phyloP scores from a whole-genome alignment of 495 filamentous ascomycete species.

The Aspergillus nidulans region DNA sequence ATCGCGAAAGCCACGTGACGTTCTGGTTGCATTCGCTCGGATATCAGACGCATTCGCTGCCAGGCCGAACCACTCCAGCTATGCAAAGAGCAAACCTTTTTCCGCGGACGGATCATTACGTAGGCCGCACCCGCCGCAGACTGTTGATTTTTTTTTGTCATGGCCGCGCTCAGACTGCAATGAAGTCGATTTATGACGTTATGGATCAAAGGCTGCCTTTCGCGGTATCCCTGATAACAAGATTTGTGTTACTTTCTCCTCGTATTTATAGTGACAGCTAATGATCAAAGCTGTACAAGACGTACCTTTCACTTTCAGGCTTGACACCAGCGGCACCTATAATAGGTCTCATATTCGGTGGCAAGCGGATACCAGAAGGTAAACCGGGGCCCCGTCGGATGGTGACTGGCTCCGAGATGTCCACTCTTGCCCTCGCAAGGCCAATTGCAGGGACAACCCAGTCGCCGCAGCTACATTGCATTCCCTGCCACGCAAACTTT shows the following conservation, averaged over 20 bases:
- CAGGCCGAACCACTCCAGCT: not conserved
- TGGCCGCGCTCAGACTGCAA: not conserved
- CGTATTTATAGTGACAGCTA: not conserved
- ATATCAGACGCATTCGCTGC: not conserved
- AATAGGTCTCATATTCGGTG: conserved; percentile 37
- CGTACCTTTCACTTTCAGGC: not conserved
- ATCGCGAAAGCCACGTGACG: conserved; percentile 18
- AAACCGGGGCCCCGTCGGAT: conserved; percentile 16
- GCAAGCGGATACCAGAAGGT: conserved; percentile 36
- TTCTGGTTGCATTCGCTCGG: conserved; percentile 10
- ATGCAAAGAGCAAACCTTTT: not conserved
- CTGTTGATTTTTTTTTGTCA: not conserved
- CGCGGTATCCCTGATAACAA: conserved; percentile 11
- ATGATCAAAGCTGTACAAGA: not conserved
- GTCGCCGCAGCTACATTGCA: conserved; percentile 84
- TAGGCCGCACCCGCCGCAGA: not conserved
- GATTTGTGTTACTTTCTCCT: not conserved
- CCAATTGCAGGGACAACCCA: conserved; percentile 93
- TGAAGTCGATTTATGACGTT: not conserved
- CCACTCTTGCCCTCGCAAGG: conserved; percentile 73
- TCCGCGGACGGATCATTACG: not conserved
- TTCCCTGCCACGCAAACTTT: conserved; percentile 91
- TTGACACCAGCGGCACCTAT: conserved; percentile 8
- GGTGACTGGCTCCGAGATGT: conserved; percentile 44
- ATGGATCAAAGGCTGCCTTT: conserved; percentile 31